Evolutionary conservation across 2,329 filamentous ascomycete genomes (phyloP), one percentile per base, ranked within the genome.

Genomic region (Ophiostoma populinum): DNA sequence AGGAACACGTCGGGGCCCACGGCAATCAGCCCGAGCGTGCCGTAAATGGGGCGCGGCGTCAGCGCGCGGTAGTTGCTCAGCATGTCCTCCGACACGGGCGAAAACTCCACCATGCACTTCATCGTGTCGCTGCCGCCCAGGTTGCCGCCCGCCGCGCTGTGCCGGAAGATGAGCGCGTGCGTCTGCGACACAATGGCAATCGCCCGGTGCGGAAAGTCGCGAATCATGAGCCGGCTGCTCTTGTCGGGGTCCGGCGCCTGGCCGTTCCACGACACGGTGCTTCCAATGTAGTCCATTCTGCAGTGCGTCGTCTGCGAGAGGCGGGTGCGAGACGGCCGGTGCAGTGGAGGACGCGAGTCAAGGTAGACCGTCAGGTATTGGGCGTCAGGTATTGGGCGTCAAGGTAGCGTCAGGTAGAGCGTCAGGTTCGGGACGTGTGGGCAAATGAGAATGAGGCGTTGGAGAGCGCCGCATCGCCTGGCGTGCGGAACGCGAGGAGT

Each of bases 21-120:
- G 1, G 83, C 79, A 46, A 94, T 87, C 42, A 95, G 61, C 2
- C 87, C 87, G 30, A 95, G 61, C 0, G 86, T 95, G 37, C 87
- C 87, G 51, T 83, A 76, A 22, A 86, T 78, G 12, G 75, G 75
- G 31, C 80, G 64, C 13, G 75, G 69, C 20, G 74, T 80, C 40
- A 94, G 59, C 10, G 75, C 66, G 28, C 81, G 73, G 56, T 87
- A 94, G 43, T 83, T 78, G 46, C 63, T 67, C 40, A 92, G 61
- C 42, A 90, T 68, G 37, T 74, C 62, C 30, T 69, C 62, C 24
- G 72, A 65, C 25, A 70, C 55, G 8, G 70, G 63, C 10, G 74
- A 63, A 53, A 94, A 93, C 54, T 93, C 83, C 45, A 94, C 85
- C 65, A 92, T 85, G 62, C 85, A 93, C 37, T 50, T 51, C 18